These are phyloP conservation scores for Pseudogymnoascus sp. DNA, from an alignment of 2,329 filamentous ascomycete species.

Conservation along the genomic window DNA sequence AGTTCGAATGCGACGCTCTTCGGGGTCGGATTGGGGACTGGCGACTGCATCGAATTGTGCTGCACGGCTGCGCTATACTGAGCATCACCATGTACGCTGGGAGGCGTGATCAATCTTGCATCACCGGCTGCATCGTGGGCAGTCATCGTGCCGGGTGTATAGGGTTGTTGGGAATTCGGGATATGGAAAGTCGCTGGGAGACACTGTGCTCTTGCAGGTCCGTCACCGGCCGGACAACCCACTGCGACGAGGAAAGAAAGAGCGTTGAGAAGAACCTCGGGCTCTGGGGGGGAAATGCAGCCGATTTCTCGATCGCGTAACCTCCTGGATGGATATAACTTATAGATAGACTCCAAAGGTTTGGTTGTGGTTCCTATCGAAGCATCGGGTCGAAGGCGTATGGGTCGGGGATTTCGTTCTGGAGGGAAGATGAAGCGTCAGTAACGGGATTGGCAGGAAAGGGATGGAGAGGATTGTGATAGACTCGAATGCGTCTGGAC, in stretches of 20 bases:
- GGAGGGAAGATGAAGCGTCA: constrained; percentile 15
- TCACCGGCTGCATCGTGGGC: constrained; percentile 13
- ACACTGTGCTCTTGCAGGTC: background rate
- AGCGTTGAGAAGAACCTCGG: background rate
- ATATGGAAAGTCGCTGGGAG: background rate
- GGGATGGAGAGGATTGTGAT: constrained; percentile 14
- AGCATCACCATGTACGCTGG: constrained; percentile 20
- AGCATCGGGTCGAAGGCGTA: constrained; percentile 24
- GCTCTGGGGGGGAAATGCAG: constrained; percentile 12
- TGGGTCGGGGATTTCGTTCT: constrained; percentile 12
- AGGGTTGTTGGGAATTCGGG: constrained; percentile 14
- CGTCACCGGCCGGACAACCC: background rate
- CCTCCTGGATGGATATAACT: constrained; percentile 25
- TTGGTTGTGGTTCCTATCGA: constrained; percentile 30
- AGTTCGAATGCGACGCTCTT: constrained; percentile 79
- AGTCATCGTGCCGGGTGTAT: background rate
- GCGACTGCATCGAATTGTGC: constrained; percentile 27
- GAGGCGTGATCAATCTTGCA: constrained; percentile 28
- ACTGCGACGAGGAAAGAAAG: constrained; percentile 1
- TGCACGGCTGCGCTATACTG: constrained; percentile 25
- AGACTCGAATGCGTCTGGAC: background rate
- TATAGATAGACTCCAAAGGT: constrained; percentile 28
- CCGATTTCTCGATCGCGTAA: constrained; percentile 31
- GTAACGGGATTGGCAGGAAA: constrained; percentile 11
- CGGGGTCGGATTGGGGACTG: constrained; percentile 37